A percentile compares a stretch with the other conserved stretches of the same genome.
phyloP scores from a whole-genome alignment of 768 basidiomycete species.

The Cubamyces lactineus region DNA sequence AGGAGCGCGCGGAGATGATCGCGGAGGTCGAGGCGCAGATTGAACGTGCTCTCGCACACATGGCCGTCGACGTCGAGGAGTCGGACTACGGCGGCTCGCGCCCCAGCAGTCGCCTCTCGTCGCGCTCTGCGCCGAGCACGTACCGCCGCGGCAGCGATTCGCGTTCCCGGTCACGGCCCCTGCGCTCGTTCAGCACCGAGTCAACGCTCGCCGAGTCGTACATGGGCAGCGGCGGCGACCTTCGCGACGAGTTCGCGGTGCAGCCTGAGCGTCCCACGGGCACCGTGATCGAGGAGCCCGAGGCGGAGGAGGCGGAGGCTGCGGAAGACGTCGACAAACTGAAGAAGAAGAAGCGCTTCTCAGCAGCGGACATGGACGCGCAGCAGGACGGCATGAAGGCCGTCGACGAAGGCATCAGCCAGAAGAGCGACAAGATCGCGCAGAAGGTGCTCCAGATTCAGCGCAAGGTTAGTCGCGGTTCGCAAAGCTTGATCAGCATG shows the following conservation, averaged over 20 bases:
- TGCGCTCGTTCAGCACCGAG: slow-evolving; percentile 79
- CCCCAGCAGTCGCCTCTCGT: slow-evolving; percentile 69
- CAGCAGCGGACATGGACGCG: slow-evolving; percentile 63
- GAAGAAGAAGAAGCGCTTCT: slow-evolving; percentile 76
- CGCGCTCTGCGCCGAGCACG: slow-evolving; percentile 55
- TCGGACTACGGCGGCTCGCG: slow-evolving; percentile 77
- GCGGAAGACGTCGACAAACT: slow-evolving; percentile 34
- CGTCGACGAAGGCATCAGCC: slow-evolving; percentile 84
- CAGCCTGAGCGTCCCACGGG: slow-evolving; percentile 50
- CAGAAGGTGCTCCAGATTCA: slow-evolving; percentile 89
- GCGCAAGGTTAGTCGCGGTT: slow-evolving; percentile 67
- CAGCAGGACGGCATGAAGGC: slow-evolving; percentile 81
- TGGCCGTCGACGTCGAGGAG: slow-evolving; percentile 80
- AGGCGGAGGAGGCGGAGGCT: slow-evolving; percentile 47
- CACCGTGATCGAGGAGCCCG: slow-evolving; percentile 60
- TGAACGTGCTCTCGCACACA: slow-evolving; percentile 81
- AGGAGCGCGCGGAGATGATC: slow-evolving; percentile 86
- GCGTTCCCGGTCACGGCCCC: slow-evolving; percentile 46
- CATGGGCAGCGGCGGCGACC: slow-evolving; percentile 41
- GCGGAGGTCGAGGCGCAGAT: slow-evolving; percentile 94
- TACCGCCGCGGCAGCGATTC: slow-evolving; percentile 62
- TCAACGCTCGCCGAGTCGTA: slow-evolving; percentile 77
- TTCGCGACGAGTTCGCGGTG: slow-evolving; percentile 31
- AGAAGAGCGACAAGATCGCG: slow-evolving; percentile 85
- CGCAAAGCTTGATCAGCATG: not conserved